These are phyloP conservation scores for Zygosaccharomyces siamensis DNA, from an alignment of 805 yeast genomes.

Conservation along the genomic window DNA sequence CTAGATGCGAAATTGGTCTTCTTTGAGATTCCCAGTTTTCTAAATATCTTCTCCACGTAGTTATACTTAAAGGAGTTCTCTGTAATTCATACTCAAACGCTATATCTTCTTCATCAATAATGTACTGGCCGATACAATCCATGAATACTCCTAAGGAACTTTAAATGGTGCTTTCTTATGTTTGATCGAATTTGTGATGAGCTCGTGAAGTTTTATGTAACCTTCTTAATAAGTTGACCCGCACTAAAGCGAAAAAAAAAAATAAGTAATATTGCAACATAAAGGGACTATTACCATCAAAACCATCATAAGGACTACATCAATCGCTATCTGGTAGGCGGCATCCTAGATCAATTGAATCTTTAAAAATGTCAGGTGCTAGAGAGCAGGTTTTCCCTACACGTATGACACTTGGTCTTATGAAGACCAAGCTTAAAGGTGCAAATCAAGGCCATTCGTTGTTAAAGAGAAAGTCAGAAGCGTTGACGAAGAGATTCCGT, in stretches of 20 bases:
- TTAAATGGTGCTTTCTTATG: neutral
- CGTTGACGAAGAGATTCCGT: slow-evolving; percentile 91
- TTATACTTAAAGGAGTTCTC: slow-evolving; percentile 33
- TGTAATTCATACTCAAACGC: slow-evolving; percentile 45
- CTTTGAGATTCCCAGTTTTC: slow-evolving; percentile 29
- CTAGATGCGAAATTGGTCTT: slow-evolving; percentile 16
- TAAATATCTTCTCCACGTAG: slow-evolving; percentile 45
- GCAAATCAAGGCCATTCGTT: slow-evolving; percentile 95
- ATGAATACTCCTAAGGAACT: neutral
- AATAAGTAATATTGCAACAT: slow-evolving; percentile 2
- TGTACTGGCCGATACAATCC: slow-evolving; percentile 14
- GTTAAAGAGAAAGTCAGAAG: slow-evolving; percentile 93
- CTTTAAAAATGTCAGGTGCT: slow-evolving; percentile 25
- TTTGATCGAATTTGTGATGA: neutral
- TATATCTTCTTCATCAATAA: slow-evolving; percentile 33
- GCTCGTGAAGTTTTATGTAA: neutral
- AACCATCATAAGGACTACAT: neutral
- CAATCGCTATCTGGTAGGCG: neutral
- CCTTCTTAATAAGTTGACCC: neutral
- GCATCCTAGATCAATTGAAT: neutral
- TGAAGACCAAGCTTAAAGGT: slow-evolving; percentile 95
- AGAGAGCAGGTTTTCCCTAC: slow-evolving; percentile 97
- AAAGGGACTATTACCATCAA: neutral
- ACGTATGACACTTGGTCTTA: slow-evolving; percentile 91
- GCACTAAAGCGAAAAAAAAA: neutral